These are phyloP conservation scores for Paramecium bursaria DNA, from an alignment of 73 alveolate genomes.

Conservation along the genomic window DNA sequence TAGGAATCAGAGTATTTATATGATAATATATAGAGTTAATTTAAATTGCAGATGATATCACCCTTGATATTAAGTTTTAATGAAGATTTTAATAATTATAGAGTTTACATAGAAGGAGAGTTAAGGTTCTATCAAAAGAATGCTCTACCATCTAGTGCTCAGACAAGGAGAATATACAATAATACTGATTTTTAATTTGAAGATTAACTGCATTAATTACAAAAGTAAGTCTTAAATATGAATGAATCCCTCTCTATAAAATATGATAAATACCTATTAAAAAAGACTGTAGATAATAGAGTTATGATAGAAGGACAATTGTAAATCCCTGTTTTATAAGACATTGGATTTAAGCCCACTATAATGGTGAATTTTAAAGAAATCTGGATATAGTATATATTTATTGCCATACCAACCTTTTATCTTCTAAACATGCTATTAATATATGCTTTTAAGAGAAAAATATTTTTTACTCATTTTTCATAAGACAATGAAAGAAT, in stretches of 20 bases:
- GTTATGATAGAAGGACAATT: conserved; percentile 6
- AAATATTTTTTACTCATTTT: background rate
- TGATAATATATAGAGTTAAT: background rate
- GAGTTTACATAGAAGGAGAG: background rate
- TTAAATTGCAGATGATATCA: conserved; percentile 25
- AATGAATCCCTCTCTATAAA: conserved; percentile 13
- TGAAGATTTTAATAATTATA: conserved; percentile 34
- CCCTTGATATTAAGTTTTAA: conserved; percentile 20
- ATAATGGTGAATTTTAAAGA: conserved; percentile 16
- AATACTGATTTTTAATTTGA: conserved; percentile 7
- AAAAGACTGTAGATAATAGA: background rate
- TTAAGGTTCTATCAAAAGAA: conserved; percentile 5
- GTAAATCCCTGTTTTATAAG: background rate
- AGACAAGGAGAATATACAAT: conserved; percentile 12
- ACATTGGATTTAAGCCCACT: conserved; percentile 15
- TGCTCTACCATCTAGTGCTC: background rate
- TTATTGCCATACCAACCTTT: conserved; percentile 44
- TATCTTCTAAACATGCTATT: background rate
- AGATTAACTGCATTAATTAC: background rate
- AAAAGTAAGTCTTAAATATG: background rate
- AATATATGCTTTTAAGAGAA: background rate
- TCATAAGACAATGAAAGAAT: no score
- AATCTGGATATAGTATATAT: conserved; percentile 50
- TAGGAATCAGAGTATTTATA: conserved; percentile 50
- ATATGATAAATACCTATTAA: background rate